These are phyloP conservation scores for Mycena alexandri DNA, from an alignment of 768 basidiomycete species.

Conservation along the genomic window DNA sequence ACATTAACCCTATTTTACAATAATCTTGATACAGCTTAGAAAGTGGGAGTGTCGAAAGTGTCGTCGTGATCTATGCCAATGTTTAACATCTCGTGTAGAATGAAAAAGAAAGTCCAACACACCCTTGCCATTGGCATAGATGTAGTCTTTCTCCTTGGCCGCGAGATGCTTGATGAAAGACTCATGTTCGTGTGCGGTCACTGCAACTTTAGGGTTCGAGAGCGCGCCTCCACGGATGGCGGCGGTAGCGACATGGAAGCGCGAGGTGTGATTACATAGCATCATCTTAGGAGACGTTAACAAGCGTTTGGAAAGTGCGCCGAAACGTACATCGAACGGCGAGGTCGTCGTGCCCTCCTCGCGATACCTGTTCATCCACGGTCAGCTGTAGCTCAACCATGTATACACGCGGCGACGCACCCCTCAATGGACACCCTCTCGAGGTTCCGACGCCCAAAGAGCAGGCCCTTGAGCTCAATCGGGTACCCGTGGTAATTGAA, in stretches of 20 bases:
- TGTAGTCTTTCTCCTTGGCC: conserved; percentile 72
- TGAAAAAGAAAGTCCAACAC: conserved; percentile 4
- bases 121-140: conserved; percentile 71
- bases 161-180: conserved; percentile 71
- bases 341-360: conserved; percentile 88
- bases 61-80: conserved; percentile 55
- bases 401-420: conserved; percentile 32
- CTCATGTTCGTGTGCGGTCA: conserved; percentile 68
- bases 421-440: conserved; percentile 70
- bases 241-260: conserved; percentile 73
- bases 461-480: conserved; percentile 74
- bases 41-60: conserved; percentile 62
- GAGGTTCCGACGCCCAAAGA: conserved; percentile 67
- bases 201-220: conserved; percentile 66
- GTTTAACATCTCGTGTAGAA: background rate
- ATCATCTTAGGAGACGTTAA: conserved; percentile 67
- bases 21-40: conserved; percentile 37
- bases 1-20: too few species aligned
- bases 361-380: conserved; percentile 53
- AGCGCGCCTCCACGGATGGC: conserved; percentile 70
- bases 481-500: conserved; percentile 91
- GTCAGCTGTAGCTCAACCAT: background rate
- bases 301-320: background rate
- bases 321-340: conserved; percentile 74
- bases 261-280: conserved; percentile 76